Percentiles rank a stretch among this genome's conserved stretches.
phyloP scores from a whole-genome alignment of 768 basidiomycete genomes.

The Tricholoma matsutake region DNA sequence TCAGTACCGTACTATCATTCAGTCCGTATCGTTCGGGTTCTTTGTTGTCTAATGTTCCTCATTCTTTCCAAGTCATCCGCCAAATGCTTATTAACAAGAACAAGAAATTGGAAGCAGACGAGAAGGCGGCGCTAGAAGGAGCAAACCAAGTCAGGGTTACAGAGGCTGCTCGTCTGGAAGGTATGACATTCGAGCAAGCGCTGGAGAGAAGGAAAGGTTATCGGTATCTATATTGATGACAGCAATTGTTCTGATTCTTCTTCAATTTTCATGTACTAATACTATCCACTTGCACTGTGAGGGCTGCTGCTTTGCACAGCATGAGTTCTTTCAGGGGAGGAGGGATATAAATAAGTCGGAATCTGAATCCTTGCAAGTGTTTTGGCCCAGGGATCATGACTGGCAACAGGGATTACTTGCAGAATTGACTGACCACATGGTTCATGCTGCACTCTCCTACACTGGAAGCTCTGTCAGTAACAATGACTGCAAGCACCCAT shows the following conservation, averaged over 20 bases:
- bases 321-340: no score
- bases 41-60: background rate
- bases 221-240: conserved; percentile 49
- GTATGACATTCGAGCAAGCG: conserved; percentile 58
- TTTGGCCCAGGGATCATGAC: no score
- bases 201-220: conserved; percentile 54
- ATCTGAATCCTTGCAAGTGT: no score
- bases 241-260: background rate
- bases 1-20: conserved; percentile 30
- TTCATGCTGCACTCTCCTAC: no score
- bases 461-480: no score
- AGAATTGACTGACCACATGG: no score
- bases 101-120: conserved; percentile 45
- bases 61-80: conserved; percentile 31
- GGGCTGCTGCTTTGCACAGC: no score
- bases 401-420: no score
- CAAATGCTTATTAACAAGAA: conserved; percentile 51
- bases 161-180: conserved; percentile 57
- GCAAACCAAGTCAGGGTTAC: conserved; percentile 49
- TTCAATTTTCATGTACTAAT: no score
- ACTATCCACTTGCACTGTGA: no score
- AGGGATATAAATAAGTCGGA: no score
- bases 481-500: no score
- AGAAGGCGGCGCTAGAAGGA: conserved; percentile 39
- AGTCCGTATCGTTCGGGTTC: conserved; percentile 18